Evolutionary conservation across 108 stramenopile species (phyloP), one percentile per base, ranked within the genome.

Genomic region (Aurantiochytrium sp.): DNA sequence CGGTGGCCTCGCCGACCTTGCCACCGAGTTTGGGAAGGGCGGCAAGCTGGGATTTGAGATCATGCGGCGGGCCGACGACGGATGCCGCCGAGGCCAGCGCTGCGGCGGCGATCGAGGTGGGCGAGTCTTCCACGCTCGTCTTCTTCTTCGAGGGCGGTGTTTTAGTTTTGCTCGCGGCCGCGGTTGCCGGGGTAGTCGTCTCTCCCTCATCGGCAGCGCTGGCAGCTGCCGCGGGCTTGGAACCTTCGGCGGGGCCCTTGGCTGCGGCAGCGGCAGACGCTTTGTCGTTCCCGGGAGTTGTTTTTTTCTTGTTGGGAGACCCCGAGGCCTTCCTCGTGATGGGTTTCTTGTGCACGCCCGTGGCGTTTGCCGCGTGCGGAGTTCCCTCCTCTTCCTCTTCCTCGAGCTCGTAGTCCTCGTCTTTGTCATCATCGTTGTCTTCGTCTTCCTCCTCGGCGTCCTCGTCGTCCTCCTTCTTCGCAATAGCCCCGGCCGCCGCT

Each of bases 1-100:
- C 39, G 0, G 89, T 88, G 54, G 90, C 59, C 34, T 65, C 59
- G 27, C 59, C 59, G 19, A 65, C 59, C 59, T 65, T 65, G 15
- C 34, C 34, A 30, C 59, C 59, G 32, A 65, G 34, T 65, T 65
- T 30, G 2, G 27, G 59, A 2, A 34, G 68, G 10, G 34, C 68
- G n/a, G 21, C 15, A n/a, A 21, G 22, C 36, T 24, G 15, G 36
- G 1, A 21, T 19, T 65, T 30, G 27, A 34, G 8, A 0, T 34
- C 59, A 24, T 65, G 32, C 34, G 59, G 15, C 59, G 59, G 53
- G 53, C 12, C 27, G 59, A 34, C 15, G 22, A 10, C 8, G 10
- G 15, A 19, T 65, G 59, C 27, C 24, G 27, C 34, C 8, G 59
- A 65, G 19, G 59, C 1, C 8, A 34, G 59, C 0, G 32, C 59